Evolutionary conservation across 352 stramenopile species (phyloP), one percentile per base, ranked within the genome.

Genomic region (Discostella stelligera): DNA sequence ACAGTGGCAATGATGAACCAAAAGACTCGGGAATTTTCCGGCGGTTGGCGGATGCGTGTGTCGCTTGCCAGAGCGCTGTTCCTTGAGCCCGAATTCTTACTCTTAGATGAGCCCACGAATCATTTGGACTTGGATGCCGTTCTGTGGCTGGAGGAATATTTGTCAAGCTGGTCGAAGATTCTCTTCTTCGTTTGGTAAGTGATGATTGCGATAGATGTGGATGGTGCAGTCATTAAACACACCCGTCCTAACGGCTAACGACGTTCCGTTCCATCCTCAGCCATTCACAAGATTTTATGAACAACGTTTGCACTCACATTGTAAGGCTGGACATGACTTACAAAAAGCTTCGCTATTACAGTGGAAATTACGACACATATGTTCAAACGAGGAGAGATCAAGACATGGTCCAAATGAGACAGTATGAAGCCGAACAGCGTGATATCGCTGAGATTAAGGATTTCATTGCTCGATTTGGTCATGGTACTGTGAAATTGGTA

Each of bases 201-300:
- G 21, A n/a, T 11, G 16, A 52, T 30, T 30, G 25, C 1, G 10
- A 25, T 20, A 13, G 4, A 11, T 59, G 21, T 59, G 50, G 13
- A 48, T 41, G 49, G 37, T 44, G 37, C 37, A 49, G 46, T 23
- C 44, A 59, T 69, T 58, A 25, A 27, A n/a, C 14, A 21, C 23
- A 18, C 16, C n/a, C n/a, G n/a, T n/a, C n/a, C n/a, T n/a, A n/a
- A 32, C 5, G 5, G 2, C 46, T 53, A 25, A 23, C 3, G 18
- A 20, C 10, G 5, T 25, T 53, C 1, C 6, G 27, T 32, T 11
- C n/a, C 23, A 52, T 39, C 16, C 7, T 39, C n/a, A 66, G 58
- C 71, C 96, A 99, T 90, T 98, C 95, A 71, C 96, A 98, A 84
- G 96, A 98, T 87, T 99, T 99, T 77, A 98, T 99, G 94, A 99